Conservation (phyloP, 257 asterid genomes). For the Cynanchum wilfordii region DNA sequence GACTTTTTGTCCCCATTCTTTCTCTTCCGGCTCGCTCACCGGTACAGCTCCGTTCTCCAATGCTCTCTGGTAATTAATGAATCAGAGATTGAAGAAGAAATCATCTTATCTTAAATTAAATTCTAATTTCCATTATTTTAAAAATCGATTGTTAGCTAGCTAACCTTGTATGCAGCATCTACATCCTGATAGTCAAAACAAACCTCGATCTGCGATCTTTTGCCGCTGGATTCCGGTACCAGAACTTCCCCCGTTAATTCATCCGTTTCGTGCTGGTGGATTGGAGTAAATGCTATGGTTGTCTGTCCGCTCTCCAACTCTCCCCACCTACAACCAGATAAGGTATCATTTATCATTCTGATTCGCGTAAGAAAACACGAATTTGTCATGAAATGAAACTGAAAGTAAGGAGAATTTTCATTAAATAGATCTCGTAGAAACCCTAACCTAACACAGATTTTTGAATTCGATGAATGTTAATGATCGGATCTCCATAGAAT, state of each 20-base stretch:
- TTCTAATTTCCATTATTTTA: background rate
- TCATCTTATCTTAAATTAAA: no score
- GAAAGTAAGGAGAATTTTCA: no score
- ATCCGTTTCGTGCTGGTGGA: constrained; percentile 74
- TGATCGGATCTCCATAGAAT: no score
- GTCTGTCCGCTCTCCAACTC: constrained; percentile 82
- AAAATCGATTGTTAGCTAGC: background rate
- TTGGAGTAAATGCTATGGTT: constrained; percentile 81
- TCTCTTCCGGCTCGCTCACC: constrained; percentile 68
- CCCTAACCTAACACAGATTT: no score
- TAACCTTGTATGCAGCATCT: constrained; percentile 76
- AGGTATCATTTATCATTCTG: background rate
- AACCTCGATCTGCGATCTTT: constrained; percentile 63
- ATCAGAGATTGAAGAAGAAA: background rate
- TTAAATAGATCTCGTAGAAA: no score
- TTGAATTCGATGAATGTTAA: no score
- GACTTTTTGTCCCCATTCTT: constrained; percentile 89
- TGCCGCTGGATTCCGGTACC: constrained; percentile 20
- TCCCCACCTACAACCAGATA: constrained; percentile 53
- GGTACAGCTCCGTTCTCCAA: constrained; percentile 73
- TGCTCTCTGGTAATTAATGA: constrained; percentile 46
- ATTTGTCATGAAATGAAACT: no score
- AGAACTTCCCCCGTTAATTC: constrained; percentile 62
- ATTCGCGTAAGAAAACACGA: no score
- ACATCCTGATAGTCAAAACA: constrained; percentile 78